A percentile compares a stretch with the other conserved stretches of the same genome.
These are phyloP conservation scores for Tetrapisispora nanseiensis DNA, from an alignment of 805 yeast species.

Conservation along the genomic window DNA sequence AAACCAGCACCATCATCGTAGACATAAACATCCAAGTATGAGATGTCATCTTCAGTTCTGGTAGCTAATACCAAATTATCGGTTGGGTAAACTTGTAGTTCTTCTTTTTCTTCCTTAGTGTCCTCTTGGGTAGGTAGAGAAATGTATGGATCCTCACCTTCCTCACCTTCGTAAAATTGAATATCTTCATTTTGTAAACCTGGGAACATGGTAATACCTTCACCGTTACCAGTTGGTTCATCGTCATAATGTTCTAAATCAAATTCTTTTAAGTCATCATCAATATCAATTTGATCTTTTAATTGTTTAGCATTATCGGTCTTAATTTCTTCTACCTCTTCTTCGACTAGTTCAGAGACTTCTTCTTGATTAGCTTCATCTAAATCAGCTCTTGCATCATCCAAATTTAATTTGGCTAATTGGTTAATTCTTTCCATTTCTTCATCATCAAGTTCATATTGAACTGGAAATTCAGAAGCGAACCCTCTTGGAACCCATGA, in stretches of 20 bases:
- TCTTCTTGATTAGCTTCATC: slow-evolving; percentile 34
- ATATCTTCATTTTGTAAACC: slow-evolving; percentile 53
- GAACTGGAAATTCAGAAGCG: slow-evolving; percentile 86
- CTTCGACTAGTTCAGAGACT: slow-evolving; percentile 22
- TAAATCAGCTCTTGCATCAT: slow-evolving; percentile 62
- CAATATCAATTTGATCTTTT: slow-evolving; percentile 49
- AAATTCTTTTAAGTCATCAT: slow-evolving; percentile 82
- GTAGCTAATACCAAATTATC: slow-evolving; percentile 86
- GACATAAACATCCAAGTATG: slow-evolving; percentile 84
- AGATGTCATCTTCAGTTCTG: slow-evolving; percentile 91
- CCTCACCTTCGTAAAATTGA: slow-evolving; percentile 43
- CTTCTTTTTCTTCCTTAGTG: slow-evolving; percentile 65
- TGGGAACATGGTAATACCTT: slow-evolving; percentile 56
- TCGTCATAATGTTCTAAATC: slow-evolving; percentile 79
- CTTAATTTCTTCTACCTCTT: slow-evolving; percentile 9
- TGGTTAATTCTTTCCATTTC: slow-evolving; percentile 86
- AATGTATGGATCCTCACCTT: slow-evolving; percentile 35
- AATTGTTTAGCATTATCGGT: slow-evolving; percentile 19
- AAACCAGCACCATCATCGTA: slow-evolving; percentile 92
- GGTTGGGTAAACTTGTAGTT: slow-evolving; percentile 76
- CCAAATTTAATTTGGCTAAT: slow-evolving; percentile 73
- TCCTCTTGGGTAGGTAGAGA: slow-evolving; percentile 44
- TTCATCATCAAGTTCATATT: slow-evolving; percentile 79
- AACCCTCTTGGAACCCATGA: slow-evolving; percentile 95
- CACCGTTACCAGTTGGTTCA: slow-evolving; percentile 43